Evolutionary conservation across 2,329 filamentous ascomycete species (phyloP), one percentile per base, ranked within the genome.

Genomic region (Sclerotinia glacialis): DNA sequence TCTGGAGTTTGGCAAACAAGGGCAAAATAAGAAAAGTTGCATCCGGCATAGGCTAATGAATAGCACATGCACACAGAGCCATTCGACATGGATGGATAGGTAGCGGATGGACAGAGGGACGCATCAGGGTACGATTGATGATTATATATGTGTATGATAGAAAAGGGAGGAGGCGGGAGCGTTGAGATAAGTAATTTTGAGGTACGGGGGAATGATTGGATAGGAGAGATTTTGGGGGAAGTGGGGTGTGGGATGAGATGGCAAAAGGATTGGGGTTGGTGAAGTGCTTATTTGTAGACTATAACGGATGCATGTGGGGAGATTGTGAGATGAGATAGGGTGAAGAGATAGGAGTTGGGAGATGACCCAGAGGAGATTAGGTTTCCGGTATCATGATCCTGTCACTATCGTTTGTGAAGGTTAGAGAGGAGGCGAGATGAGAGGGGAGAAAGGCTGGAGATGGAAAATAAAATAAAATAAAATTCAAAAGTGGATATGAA

Each of bases 141-240:
- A 62, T 53, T 53, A 37, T 37, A 42, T n/a, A 53, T 42, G 44
- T 62, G 34, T 62, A 62, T 53, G 28, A 50, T 50, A 53, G n/a
- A 53, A 28, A 62, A 26, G 18, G 34, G 23, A 40, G n/a, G 44
- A 31, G 37, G 34, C 3, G 59, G 59, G n/a, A 8, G 46, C 16
- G 52, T 62, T 37, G 16, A 14, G 23, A 37, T 21, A 34, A 23
- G 47, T 23, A 37, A 12, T 53, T 53, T 49, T 37, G 34, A 37
- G 9, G 34, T 37, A 37, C 34, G 34, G 34, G 2, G 49, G 47
- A 52, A 34, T 40, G n/a, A 63, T 52, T 28, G n/a, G 31, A 53
- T 50, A 23, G 46, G 16, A 28, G 9, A 37, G 12, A 37, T 37
- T 37, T 37, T 37, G 9, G 34, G 34, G 11, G 34, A 34, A 34